A percentile compares a stretch with the other conserved stretches of the same genome.
phyloP scores from a whole-genome alignment of 2,329 filamentous ascomycete genomes.

The Emergomyces africanus region DNA sequence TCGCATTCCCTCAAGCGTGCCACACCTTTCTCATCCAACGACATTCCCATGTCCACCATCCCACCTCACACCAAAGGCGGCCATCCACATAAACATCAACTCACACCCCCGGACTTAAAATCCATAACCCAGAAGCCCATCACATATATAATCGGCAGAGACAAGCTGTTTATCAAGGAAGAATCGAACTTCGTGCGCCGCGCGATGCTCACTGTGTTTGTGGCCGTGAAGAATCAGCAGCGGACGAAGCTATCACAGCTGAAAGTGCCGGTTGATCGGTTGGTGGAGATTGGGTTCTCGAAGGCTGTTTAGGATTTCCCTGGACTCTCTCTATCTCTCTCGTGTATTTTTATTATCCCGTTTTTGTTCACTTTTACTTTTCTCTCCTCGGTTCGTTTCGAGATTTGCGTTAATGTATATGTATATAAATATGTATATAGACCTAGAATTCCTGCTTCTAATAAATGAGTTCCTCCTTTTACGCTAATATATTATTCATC shows the following conservation, averaged over 20 bases:
- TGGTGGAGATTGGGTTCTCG: constrained; percentile 31
- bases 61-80: constrained; percentile 11
- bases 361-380: background rate
- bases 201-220: constrained; percentile 20
- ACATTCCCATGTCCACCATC: background rate
- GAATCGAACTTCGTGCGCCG: constrained; percentile 18
- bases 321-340: no score
- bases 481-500: no score
- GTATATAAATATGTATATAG: no score
- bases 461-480: no score
- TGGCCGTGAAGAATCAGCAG: constrained; percentile 28
- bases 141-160: constrained; percentile 37
- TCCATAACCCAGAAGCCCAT: constrained; percentile 14
- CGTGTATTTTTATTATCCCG: background rate
- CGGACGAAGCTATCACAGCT: constrained; percentile 26
- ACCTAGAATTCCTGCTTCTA: no score
- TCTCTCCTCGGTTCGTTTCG: no score
- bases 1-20: background rate
- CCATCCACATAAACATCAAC: constrained; percentile 2
- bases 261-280: constrained; percentile 23
- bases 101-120: background rate
- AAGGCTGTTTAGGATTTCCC: constrained; percentile 20
- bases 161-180: constrained; percentile 24
- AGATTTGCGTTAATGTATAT: no score
- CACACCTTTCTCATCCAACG: background rate